Percentiles rank a stretch among this genome's conserved stretches.
phyloP scores from a whole-genome alignment of 352 stramenopile genomes.

The Pseudoperonospora humuli region DNA sequence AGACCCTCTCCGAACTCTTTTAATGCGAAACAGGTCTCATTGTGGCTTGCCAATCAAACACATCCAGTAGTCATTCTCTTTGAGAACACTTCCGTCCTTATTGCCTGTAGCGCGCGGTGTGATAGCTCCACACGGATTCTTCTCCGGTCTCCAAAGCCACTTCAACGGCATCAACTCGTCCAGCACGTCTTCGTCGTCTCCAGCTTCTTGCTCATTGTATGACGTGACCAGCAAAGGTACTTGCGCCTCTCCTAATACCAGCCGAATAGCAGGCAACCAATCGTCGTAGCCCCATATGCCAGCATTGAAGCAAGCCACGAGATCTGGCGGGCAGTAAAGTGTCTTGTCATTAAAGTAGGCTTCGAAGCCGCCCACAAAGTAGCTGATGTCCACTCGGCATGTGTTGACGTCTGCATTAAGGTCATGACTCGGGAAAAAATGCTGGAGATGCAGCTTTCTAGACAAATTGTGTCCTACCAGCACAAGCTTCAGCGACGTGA shows the following conservation, averaged over 20 bases:
- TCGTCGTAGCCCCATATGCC: conserved; percentile 86
- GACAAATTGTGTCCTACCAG: conserved; percentile 72
- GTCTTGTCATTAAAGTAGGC: conserved; percentile 38
- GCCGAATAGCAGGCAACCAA: conserved; percentile 63
- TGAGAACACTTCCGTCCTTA: conserved; percentile 40
- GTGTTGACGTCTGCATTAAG: background rate
- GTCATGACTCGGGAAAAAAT: conserved; percentile 18
- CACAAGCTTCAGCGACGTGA: conserved; percentile 43
- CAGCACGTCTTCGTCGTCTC: conserved; percentile 72
- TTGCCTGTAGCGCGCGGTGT: conserved; percentile 52
- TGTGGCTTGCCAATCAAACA: conserved; percentile 37
- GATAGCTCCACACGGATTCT: conserved; percentile 48
- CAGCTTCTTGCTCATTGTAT: conserved; percentile 78
- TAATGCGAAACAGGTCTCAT: conserved; percentile 2
- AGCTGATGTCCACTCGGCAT: conserved; percentile 41
- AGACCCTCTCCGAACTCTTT: conserved; percentile 1
- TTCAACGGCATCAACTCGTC: conserved; percentile 34
- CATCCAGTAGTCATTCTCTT: conserved; percentile 82
- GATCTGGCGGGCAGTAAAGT: conserved; percentile 40
- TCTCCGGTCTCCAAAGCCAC: conserved; percentile 71
- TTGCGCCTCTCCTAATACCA: conserved; percentile 47
- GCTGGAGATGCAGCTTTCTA: conserved; percentile 36
- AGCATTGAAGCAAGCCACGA: conserved; percentile 79
- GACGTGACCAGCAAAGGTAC: conserved; percentile 72
- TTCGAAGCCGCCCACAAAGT: conserved; percentile 72